Conservation (phyloP, 306 rosid species). For the Begonia fuchsioides region DNA sequence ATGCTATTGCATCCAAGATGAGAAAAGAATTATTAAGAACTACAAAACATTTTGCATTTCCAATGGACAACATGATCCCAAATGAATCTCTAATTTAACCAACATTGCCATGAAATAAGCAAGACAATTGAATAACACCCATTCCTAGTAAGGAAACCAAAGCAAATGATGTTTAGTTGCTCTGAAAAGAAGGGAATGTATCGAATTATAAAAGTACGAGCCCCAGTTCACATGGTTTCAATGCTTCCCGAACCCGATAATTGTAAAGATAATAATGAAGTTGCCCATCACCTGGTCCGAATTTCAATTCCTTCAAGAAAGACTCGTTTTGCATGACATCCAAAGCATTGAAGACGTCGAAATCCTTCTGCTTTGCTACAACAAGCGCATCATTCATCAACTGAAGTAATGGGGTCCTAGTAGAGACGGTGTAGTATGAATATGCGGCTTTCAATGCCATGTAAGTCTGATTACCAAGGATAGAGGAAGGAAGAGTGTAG, state of each 20-base stretch:
- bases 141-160: neutral
- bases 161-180: constrained; percentile 6
- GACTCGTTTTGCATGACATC: constrained; percentile 69
- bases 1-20: too few relatives aligned
- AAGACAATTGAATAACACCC: constrained; percentile 10
- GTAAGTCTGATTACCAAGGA: constrained; percentile 62
- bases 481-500: constrained; percentile 85
- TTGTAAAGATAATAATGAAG: constrained; percentile 55
- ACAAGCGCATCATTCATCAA: constrained; percentile 75
- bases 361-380: constrained; percentile 55
- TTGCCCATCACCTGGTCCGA: constrained; percentile 58
- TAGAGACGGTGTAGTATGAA: constrained; percentile 59
- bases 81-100: too few relatives aligned
- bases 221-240: constrained; percentile 58
- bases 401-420: constrained; percentile 59
- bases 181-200: constrained; percentile 9
- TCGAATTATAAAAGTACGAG: constrained; percentile 45
- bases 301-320: constrained; percentile 45
- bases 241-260: constrained; percentile 25
- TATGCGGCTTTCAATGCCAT: constrained; percentile 71
- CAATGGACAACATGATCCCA: too few relatives aligned
- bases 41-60: too few relatives aligned
- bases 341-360: constrained; percentile 73
- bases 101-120: constrained; percentile 1
- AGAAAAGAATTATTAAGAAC: too few relatives aligned